These are phyloP conservation scores for Eucommia ulmoides DNA, from an alignment of 257 asterid species.

Conservation along the genomic window DNA sequence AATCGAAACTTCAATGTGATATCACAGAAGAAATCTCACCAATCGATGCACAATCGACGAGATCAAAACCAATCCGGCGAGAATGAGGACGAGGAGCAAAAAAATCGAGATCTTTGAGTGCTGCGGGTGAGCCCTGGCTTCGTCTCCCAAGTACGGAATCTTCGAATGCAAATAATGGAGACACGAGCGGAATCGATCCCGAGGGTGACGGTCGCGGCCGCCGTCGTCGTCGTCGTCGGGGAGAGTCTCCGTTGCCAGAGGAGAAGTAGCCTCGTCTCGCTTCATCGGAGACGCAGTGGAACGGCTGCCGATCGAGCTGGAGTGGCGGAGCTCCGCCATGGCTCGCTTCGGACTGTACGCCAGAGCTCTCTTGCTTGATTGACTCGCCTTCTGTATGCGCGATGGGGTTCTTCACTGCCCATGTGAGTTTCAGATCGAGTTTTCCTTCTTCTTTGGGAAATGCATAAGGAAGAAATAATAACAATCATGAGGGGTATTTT, in stretches of 20 bases:
- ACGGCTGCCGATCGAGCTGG: conserved; percentile 77
- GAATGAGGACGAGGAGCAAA: conserved; percentile 26
- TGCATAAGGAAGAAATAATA: too few relatives aligned
- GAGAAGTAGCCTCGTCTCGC: conserved; percentile 29
- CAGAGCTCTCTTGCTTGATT: conserved; percentile 47
- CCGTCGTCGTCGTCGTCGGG: conserved; percentile 42
- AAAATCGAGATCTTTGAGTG: conserved; percentile 52
- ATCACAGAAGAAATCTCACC: conserved; percentile 54
- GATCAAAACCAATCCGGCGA: conserved; percentile 39
- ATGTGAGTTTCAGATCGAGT: too few relatives aligned
- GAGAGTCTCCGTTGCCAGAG: too few relatives aligned
- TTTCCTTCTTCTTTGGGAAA: too few relatives aligned
- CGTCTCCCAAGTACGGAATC: conserved; percentile 48
- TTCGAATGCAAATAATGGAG: conserved; percentile 25
- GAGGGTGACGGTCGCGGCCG: conserved; percentile 57
- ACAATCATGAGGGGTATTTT: too few relatives aligned
- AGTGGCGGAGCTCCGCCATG: conserved; percentile 99
- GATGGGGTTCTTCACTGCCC: too few relatives aligned
- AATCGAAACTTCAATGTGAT: too few relatives aligned
- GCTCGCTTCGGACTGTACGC: conserved; percentile 96
- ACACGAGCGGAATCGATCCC: conserved; percentile 65
- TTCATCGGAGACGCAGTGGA: conserved; percentile 56
- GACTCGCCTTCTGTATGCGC: conserved; percentile 11
- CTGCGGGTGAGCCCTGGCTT: conserved; percentile 41
- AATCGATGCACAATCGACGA: conserved; percentile 46